phyloP scores from a whole-genome alignment of 768 basidiomycete genomes.

The Boletellus ananas region DNA sequence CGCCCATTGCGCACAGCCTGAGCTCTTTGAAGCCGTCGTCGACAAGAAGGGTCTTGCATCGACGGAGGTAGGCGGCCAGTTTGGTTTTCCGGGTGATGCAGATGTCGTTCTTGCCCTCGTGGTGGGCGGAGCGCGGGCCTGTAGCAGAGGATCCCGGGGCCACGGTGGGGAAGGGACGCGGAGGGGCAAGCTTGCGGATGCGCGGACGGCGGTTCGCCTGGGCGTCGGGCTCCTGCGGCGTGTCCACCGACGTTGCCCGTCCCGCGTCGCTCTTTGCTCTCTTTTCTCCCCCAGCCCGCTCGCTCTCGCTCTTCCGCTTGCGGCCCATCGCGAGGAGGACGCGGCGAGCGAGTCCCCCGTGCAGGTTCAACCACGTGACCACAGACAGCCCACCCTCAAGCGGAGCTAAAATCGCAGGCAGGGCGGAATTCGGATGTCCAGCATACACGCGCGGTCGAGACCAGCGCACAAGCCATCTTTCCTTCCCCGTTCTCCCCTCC shows the following conservation, averaged over 20 bases:
- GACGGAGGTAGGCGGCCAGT: slow-evolving; percentile 67
- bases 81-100: slow-evolving; percentile 76
- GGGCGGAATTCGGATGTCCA: slow-evolving; percentile 14
- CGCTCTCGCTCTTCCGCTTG: slow-evolving; percentile 22
- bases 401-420: neutral
- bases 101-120: slow-evolving; percentile 77
- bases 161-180: slow-evolving; percentile 74
- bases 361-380: slow-evolving; percentile 10
- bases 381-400: slow-evolving; percentile 21
- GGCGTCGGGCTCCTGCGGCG: neutral
- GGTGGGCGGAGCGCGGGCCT: slow-evolving; percentile 74
- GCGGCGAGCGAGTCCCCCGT: too few species aligned
- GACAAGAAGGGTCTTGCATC: slow-evolving; percentile 70
- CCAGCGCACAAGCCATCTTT: neutral
- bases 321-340: slow-evolving; percentile 8
- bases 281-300: slow-evolving; percentile 9
- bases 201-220: slow-evolving; percentile 24
- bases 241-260: slow-evolving; percentile 1
- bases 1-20: slow-evolving; percentile 80
- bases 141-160: slow-evolving; percentile 73
- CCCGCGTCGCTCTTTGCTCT: slow-evolving; percentile 11
- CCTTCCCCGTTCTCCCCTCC: slow-evolving; percentile 18
- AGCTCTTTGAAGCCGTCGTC: slow-evolving; percentile 78
- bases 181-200: slow-evolving; percentile 66
- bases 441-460: neutral